Evolutionary conservation across 2,329 filamentous ascomycete genomes (phyloP), one percentile per base, ranked within the genome.

Genomic region (Allantophomopsis lycopodina): DNA sequence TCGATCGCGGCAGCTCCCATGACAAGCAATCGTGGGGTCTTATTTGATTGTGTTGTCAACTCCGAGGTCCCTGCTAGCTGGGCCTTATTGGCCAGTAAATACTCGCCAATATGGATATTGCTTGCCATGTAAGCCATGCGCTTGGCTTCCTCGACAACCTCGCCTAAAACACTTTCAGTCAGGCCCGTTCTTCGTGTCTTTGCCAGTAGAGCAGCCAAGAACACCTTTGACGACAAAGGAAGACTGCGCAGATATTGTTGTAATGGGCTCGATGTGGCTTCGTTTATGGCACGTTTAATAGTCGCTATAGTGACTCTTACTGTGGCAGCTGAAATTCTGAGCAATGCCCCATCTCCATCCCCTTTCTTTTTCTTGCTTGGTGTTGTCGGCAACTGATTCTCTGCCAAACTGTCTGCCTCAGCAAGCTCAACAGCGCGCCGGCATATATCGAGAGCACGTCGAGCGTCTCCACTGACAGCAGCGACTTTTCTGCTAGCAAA

Each of bases 401-500:
- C 50, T 14, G 61, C 50, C 40, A 60, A 62, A 34, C 52, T 54
- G 40, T 89, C 81, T 37, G 81, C 71, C 59, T 98, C 91, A 21
- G 89, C 91, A 18, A 98, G 77, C 60, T 98, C 91, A 12, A 98
- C 91, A 1, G 91, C 91, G 46, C 91, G 76, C 21, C 91, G 76
- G 58, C 93, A 98, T 43, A 98, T 96, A 53, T 98, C 91, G 15
- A 98, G 69, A 1, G 88, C 91, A 46, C 91, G 77, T 41, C 91
- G 73, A 14, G 91, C 91, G 53, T 98, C 91, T 43, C 91, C 93
- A 47, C 84, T 93, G 35, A 98, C 93, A 32, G 91, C 89, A 5
- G 91, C 91, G 23, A 98, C 91, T 62, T 98, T 98, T 44, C 91
- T 78, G 50, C 85, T 89, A 3, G 91, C 91, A 55, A 98, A 98